Evolutionary conservation across 768 basidiomycete species (phyloP).

Genomic region (Phylloporus sp.): DNA sequence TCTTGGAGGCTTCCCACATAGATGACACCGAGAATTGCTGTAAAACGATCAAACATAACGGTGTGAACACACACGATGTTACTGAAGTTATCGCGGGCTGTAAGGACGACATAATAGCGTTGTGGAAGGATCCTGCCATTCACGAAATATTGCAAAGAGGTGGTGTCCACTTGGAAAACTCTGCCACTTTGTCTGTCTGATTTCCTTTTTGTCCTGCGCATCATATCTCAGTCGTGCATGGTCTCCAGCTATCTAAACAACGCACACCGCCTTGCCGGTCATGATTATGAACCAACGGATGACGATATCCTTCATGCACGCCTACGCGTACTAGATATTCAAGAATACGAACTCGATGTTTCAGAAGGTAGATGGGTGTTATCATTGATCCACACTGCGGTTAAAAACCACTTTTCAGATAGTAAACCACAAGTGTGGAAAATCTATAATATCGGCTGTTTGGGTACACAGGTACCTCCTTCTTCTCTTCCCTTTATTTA

Average conservation of each 20-base stretch:
- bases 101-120: constrained; percentile 57
- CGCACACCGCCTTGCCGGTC: constrained; percentile 57
- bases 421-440: constrained; percentile 54
- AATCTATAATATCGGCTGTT: constrained; percentile 76
- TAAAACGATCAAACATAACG: constrained; percentile 14
- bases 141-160: constrained; percentile 45
- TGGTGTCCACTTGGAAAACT: constrained; percentile 53
- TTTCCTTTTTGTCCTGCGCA: neutral
- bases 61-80: constrained; percentile 34
- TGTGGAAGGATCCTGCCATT: constrained; percentile 59
- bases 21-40: constrained; percentile 6
- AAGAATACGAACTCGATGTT: constrained; percentile 56
- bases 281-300: constrained; percentile 62
- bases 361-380: constrained; percentile 16
- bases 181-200: constrained; percentile 58
- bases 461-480: constrained; percentile 59
- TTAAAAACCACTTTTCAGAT: constrained; percentile 13
- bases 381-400: neutral
- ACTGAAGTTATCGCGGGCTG: constrained; percentile 56
- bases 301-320: constrained; percentile 71
- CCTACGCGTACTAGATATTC: constrained; percentile 66
- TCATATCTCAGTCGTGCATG: neutral
- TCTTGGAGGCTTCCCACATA: constrained; percentile 29
- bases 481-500: neutral
- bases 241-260: constrained; percentile 60